Percentiles rank a stretch among this genome's conserved stretches.
Conservation (phyloP, 495 filamentous ascomycete genomes). For the Neurospora sublineolata region DNA sequence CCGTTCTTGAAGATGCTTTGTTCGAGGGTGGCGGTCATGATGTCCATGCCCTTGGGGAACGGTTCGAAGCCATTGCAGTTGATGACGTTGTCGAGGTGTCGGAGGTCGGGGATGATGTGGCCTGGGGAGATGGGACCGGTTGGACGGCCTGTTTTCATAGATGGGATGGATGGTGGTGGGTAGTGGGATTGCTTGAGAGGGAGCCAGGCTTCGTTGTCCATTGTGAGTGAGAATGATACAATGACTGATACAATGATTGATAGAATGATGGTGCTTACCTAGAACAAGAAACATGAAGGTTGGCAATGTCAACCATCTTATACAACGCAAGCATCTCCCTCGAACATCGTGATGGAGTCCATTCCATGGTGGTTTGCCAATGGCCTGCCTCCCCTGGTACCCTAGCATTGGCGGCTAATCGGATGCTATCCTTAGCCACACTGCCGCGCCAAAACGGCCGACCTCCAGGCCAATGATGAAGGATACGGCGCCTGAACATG, state of each 20-base stretch:
- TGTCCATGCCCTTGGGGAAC: neutral
- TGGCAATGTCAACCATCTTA: neutral
- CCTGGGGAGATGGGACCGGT: constrained; percentile 1
- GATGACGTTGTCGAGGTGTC: neutral
- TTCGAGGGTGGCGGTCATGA: neutral
- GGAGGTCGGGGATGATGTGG: constrained; percentile 1
- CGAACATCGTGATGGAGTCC: neutral
- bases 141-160: neutral
- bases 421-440: neutral
- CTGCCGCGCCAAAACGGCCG: neutral
- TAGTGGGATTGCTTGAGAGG: constrained; percentile 2
- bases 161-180: neutral
- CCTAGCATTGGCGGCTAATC: neutral
- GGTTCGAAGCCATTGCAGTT: constrained; percentile 1
- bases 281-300: neutral
- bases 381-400: neutral
- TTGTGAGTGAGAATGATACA: neutral
- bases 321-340: neutral
- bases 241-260: neutral
- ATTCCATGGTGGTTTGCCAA: neutral
- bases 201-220: neutral
- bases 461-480: neutral
- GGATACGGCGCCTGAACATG: neutral
- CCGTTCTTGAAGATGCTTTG: neutral
- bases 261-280: neutral